phyloP scores from a whole-genome alignment of 495 filamentous ascomycete species.

The Trichodelitschia bisporula region DNA sequence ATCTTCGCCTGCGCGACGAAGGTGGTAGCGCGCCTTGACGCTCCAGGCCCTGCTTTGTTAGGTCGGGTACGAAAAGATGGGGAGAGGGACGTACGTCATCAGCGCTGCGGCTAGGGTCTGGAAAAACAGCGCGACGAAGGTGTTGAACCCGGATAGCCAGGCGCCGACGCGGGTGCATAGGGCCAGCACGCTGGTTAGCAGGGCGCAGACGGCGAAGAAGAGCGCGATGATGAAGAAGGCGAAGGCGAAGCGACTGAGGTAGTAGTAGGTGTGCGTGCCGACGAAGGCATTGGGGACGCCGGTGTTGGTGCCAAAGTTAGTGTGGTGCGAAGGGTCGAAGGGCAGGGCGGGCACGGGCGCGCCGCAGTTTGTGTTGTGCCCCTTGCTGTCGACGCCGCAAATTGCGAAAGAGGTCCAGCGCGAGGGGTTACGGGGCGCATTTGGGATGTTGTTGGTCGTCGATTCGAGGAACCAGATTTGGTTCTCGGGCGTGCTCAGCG shows the following conservation, averaged over 20 bases:
- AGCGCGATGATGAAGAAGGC: slow-evolving; percentile 45
- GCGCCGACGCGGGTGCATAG: slow-evolving; percentile 34
- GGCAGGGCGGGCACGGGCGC: slow-evolving; percentile 30
- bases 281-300: slow-evolving; percentile 32
- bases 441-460: slow-evolving; percentile 37
- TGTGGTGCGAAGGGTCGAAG: slow-evolving; percentile 29
- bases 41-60: slow-evolving; percentile 32
- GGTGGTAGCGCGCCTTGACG: slow-evolving; percentile 50
- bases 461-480: slow-evolving; percentile 64
- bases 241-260: slow-evolving; percentile 43
- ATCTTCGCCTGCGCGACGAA: slow-evolving; percentile 27
- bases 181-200: slow-evolving; percentile 36
- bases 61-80: not conserved
- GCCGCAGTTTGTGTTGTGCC: slow-evolving; percentile 30
- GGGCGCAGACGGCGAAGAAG: slow-evolving; percentile 33
- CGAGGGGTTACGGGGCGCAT: slow-evolving; percentile 34
- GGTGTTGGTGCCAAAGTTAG: slow-evolving; percentile 31
- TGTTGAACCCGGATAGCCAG: slow-evolving; percentile 30
- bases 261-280: slow-evolving; percentile 34
- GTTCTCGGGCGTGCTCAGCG: slow-evolving; percentile 33
- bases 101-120: slow-evolving; percentile 34
- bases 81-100: slow-evolving; percentile 37
- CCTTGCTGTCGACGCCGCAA: slow-evolving; percentile 26
- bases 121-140: slow-evolving; percentile 32
- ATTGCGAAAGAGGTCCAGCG: slow-evolving; percentile 81